Base-by-base conservation (phyloP, 2,329 filamentous ascomycete genomes). In the Beauveria varroae region DNA sequence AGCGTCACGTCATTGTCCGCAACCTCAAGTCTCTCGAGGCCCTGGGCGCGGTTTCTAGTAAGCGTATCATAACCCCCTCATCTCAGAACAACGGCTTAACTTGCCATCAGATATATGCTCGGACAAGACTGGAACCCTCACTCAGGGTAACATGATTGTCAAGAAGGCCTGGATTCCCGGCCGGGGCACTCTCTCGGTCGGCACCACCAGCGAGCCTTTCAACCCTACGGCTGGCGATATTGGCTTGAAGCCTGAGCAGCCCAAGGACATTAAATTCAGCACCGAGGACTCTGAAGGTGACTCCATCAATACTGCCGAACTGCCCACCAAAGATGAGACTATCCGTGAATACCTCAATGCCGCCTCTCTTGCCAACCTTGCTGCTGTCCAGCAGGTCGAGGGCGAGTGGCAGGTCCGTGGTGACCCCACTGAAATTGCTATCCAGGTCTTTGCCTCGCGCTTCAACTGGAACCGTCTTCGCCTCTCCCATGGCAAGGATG, bases 371-470 rank as follows among this genome's bases (percentile, higher is more conserved):
- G 86, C 86, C 46, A 89, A 89, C 66, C 74, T 89, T 24, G 85
- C 86, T 2, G 80, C 80, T 40, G 81, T 89, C 4, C 81, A 86
- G 63, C 76, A 84, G 64, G 76, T 75, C 14, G 75, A 81, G 14
- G 73, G 70, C 16, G 74, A 79, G 58, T 89, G 86, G 86, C 78
- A 83, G 60, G 85, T 83, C 30, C 81, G 84, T 53, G 87, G 86
- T 47, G 86, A 88, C 65, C 66, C 66, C 1, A 89, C 86, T 1
- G 88, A 91, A 66, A 88, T 91, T 63, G 87, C 88, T 1, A 88
- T 91, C 51, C 87, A 90, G 66, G 88, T 91, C 0, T 89, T 91
- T 68, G 86, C 86, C 9, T 83, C 81, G 47, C 83, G 88, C 14
- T 91, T 91, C 69, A 76, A 83, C 60, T 85, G 84, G 79, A 85